These are phyloP conservation scores for Gracilaria caudata DNA, from an alignment of 23 red algal species.

Conservation along the genomic window DNA sequence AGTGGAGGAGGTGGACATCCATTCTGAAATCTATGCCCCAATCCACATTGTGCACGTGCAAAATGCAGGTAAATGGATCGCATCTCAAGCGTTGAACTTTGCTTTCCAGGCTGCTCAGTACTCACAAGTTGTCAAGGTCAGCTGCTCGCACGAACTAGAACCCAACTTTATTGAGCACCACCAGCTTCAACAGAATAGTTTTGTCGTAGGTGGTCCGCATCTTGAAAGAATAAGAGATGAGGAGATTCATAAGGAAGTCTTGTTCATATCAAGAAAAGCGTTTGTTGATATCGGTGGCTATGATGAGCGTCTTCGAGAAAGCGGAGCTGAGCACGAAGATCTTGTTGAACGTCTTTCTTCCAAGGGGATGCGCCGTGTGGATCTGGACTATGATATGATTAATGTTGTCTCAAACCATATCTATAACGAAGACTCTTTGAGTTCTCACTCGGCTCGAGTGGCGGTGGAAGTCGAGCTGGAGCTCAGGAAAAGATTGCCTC, in stretches of 20 bases:
- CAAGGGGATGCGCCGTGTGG: slow-evolving; percentile 14
- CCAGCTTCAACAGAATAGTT: slow-evolving; percentile 32
- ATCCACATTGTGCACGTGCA: slow-evolving; percentile 65
- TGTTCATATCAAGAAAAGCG: slow-evolving; percentile 47
- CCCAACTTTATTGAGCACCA: slow-evolving; percentile 63
- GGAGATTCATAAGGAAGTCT: slow-evolving; percentile 40
- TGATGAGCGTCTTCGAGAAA: slow-evolving; percentile 73
- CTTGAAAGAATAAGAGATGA: slow-evolving; percentile 54
- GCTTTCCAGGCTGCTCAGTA: slow-evolving; percentile 45
- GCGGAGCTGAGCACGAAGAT: slow-evolving; percentile 65
- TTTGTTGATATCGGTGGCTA: slow-evolving; percentile 72
- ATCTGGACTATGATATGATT: slow-evolving; percentile 70
- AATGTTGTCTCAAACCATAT: not conserved
- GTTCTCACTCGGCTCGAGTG: not conserved
- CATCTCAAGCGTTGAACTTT: slow-evolving; percentile 77
- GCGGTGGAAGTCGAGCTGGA: slow-evolving; percentile 33
- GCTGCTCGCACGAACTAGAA: slow-evolving; percentile 66
- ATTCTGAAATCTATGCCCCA: slow-evolving; percentile 18
- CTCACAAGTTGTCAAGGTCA: slow-evolving; percentile 53
- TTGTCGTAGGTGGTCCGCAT: slow-evolving; percentile 52
- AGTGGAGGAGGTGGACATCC: slow-evolving; percentile 34
- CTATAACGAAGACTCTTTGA: not conserved
- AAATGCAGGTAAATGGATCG: slow-evolving; percentile 38
- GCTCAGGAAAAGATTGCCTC: slow-evolving; percentile 1
- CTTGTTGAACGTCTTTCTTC: slow-evolving; percentile 57